phyloP scores from a whole-genome alignment of 768 basidiomycete genomes.

The Suillus discolor region DNA sequence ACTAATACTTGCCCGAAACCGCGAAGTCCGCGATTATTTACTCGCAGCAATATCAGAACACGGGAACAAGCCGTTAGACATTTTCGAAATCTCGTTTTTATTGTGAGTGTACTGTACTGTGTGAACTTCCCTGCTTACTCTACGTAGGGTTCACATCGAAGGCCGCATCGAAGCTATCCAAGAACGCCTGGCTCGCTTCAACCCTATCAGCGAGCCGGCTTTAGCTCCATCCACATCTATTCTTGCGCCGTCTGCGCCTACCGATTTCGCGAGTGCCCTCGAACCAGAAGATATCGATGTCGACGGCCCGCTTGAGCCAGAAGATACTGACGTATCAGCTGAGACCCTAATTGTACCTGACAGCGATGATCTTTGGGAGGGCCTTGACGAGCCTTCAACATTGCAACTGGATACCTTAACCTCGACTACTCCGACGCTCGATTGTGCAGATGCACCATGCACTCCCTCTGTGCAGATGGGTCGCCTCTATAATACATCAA shows the following conservation, averaged over 20 bases:
- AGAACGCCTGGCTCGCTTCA: conserved; percentile 30
- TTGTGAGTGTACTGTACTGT: not conserved
- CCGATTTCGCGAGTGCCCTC: not conserved
- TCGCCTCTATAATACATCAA: conserved; percentile 34
- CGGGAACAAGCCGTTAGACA: not conserved
- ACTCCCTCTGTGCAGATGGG: conserved; percentile 7
- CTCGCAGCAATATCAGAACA: not conserved
- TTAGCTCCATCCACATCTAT: conserved; percentile 5
- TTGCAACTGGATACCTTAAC: conserved; percentile 31
- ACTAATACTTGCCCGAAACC: not conserved
- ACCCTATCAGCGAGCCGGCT: not conserved
- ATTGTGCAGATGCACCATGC: conserved; percentile 16
- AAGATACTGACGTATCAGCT: conserved; percentile 22
- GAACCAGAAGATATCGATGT: conserved; percentile 10
- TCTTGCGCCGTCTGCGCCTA: not conserved
- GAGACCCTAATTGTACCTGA: conserved; percentile 27
- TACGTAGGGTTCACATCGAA: conserved; percentile 36
- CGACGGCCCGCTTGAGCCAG: conserved; percentile 19
- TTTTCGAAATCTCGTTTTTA: conserved; percentile 2
- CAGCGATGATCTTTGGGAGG: conserved; percentile 54
- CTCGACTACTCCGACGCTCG: conserved; percentile 22
- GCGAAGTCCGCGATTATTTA: conserved; percentile 1
- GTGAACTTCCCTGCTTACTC: conserved; percentile 25
- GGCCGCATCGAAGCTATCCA: conserved; percentile 43
- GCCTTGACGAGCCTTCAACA: conserved; percentile 39